phyloP scores from a whole-genome alignment of 495 filamentous ascomycete genomes.

The Achaetomiella virescens region DNA sequence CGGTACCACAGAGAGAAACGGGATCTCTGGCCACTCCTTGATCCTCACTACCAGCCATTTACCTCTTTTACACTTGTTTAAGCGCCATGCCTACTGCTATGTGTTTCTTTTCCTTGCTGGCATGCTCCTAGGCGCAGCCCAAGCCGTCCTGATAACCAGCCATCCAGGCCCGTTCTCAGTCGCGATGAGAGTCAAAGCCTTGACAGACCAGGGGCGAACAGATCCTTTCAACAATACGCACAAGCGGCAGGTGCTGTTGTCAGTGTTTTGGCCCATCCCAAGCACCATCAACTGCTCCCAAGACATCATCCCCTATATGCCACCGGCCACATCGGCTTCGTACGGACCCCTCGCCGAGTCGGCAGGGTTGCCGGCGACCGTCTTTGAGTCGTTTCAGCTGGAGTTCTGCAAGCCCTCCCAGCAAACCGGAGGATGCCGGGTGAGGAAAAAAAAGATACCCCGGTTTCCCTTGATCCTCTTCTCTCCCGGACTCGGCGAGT shows the following conservation, averaged over 20 bases:
- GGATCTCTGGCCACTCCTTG: not conserved
- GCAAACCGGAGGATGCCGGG: not conserved
- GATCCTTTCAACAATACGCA: not conserved
- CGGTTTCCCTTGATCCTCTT: not conserved
- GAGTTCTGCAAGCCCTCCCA: not conserved
- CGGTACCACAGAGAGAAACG: not conserved
- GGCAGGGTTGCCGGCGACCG: not conserved
- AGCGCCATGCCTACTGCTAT: not conserved
- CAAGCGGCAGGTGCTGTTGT: not conserved
- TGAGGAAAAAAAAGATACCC: not conserved
- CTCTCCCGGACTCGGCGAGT: not conserved
- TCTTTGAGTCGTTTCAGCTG: not conserved
- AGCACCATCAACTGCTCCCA: not conserved
- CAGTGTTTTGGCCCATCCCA: not conserved
- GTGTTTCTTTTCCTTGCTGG: not conserved
- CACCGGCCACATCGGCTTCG: not conserved
- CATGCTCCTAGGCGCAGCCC: not conserved
- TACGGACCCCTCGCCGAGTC: not conserved
- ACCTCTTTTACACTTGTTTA: not conserved
- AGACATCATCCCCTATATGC: not conserved
- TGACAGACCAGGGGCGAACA: not conserved
- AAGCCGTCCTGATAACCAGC: not conserved
- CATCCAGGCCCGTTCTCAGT: not conserved
- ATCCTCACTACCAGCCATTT: too few species aligned
- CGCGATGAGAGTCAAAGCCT: not conserved